Evolutionary conservation across 768 basidiomycete species (phyloP), one percentile per base, ranked within the genome.

Genomic region (Lyophyllum decastes): DNA sequence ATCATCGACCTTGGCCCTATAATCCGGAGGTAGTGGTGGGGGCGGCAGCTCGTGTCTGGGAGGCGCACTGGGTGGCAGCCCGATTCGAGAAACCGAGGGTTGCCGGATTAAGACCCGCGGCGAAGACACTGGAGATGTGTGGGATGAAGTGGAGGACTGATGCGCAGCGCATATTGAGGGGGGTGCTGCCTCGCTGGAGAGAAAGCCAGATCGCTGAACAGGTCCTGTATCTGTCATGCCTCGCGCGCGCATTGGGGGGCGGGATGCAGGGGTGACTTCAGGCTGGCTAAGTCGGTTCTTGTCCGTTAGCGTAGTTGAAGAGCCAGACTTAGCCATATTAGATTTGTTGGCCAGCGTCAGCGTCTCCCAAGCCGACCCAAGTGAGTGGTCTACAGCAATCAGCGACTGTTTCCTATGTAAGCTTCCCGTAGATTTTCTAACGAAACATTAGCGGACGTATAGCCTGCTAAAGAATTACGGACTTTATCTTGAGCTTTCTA

Each of bases 21-120:
- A 52, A 46, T 40, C 25, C 44, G 24, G 24, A 5, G 40, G 21
- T n/a, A 63, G 59, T 21, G 82, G 83, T 35, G 80, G 79, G 10
- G 74, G 69, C 43, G 84, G 84, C 27, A 84, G 70, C 46, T 72
- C 69, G 10, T 79, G 76, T 14, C 68, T 73, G 10, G 84, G 84
- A 41, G 83, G 84, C 3, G 83, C 78, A 54, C 71, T 77, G 9
- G 78, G 78, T 9, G 82, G 81, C 22, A 68, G 63, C 38, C 75
- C 69, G 33, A 79, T 58, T 27, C 78, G 76, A 41, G 80, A 78
- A 30, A 71, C 49, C 30, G 83, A 82, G 17, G 71, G 59, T 62
- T 80, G 77, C 8, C 82, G 78, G 43, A 76, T 65, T 34, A 82
- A 64, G 40, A 74, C 67, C 35, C 73, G 74, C 19, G 75, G 70